Conservation (phyloP, 106 monocot genomes). For the Dendrobium catenatum region DNA sequence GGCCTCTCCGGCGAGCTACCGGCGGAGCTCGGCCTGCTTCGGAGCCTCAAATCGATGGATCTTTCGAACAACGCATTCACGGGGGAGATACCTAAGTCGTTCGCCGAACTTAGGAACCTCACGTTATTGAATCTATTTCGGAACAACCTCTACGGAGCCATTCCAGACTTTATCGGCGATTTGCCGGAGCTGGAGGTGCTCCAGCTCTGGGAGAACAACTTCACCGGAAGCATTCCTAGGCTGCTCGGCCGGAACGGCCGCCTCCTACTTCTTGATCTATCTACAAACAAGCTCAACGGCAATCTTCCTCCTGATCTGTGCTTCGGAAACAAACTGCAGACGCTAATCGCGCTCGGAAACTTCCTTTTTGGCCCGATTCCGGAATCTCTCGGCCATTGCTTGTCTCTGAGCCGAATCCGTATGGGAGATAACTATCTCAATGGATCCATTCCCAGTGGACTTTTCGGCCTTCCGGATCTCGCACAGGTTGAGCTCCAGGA, state of each 20-base stretch:
- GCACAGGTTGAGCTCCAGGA: slow-evolving; percentile 54
- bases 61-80: slow-evolving; percentile 36
- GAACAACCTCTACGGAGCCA: slow-evolving; percentile 47
- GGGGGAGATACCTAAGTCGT: slow-evolving; percentile 30
- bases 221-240: slow-evolving; percentile 44
- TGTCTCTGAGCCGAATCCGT: slow-evolving; percentile 33
- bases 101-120: slow-evolving; percentile 46
- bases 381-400: slow-evolving; percentile 34
- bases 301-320: slow-evolving; percentile 38
- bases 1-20: slow-evolving; percentile 27
- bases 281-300: slow-evolving; percentile 52
- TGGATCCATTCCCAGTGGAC: slow-evolving; percentile 44
- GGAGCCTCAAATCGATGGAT: slow-evolving; percentile 28
- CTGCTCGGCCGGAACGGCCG: slow-evolving; percentile 30
- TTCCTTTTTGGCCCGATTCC: slow-evolving; percentile 57
- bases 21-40: slow-evolving; percentile 22
- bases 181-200: slow-evolving; percentile 53
- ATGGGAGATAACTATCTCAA: slow-evolving; percentile 62
- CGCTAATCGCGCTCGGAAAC: slow-evolving; percentile 54
- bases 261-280: slow-evolving; percentile 44
- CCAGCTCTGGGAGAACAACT: slow-evolving; percentile 80
- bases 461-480: slow-evolving; percentile 42
- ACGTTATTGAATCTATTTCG: slow-evolving; percentile 65
- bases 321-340: slow-evolving; percentile 34
- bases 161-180: slow-evolving; percentile 58